Percentiles rank a stretch among this genome's conserved stretches.
phyloP scores from a whole-genome alignment of 176 grass and related monocot species.

The Carex cristatella region DNA sequence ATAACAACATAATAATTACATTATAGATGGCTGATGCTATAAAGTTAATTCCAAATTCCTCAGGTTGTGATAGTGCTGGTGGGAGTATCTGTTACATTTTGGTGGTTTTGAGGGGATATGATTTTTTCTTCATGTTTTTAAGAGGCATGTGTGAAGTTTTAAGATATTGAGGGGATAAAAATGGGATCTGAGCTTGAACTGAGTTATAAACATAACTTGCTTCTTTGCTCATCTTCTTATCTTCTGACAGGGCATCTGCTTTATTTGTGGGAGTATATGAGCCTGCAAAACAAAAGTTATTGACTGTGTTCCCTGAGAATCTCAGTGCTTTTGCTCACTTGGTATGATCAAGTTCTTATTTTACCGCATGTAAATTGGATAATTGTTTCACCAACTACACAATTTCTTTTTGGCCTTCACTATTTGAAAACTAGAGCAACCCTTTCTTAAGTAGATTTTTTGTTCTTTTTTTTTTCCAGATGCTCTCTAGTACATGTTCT shows the following conservation, averaged over 20 bases:
- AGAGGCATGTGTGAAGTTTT: background rate
- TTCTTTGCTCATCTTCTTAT: slow-evolving; percentile 18
- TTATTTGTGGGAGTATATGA: slow-evolving; percentile 96
- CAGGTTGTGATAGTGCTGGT: background rate
- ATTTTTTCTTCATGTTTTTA: background rate
- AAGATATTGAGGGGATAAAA: background rate
- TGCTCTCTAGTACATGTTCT: too few species aligned
- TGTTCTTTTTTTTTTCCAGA: background rate
- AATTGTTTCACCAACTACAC: background rate
- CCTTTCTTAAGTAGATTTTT: background rate
- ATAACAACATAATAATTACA: background rate
- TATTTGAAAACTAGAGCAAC: background rate
- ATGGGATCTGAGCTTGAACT: background rate
- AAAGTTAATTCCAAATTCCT: background rate
- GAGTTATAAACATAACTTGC: background rate
- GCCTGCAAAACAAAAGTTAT: slow-evolving; percentile 72
- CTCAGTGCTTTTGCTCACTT: slow-evolving; percentile 91
- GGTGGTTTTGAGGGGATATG: background rate
- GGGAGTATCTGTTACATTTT: background rate
- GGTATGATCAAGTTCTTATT: slow-evolving; percentile 47
- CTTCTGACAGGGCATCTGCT: slow-evolving; percentile 71
- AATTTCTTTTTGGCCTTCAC: background rate
- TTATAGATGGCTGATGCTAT: background rate
- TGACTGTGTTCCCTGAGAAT: slow-evolving; percentile 72
- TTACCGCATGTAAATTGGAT: background rate